Conservation (phyloP, 2,329 filamentous ascomycete genomes). For the Arthroderma uncinatum region DNA sequence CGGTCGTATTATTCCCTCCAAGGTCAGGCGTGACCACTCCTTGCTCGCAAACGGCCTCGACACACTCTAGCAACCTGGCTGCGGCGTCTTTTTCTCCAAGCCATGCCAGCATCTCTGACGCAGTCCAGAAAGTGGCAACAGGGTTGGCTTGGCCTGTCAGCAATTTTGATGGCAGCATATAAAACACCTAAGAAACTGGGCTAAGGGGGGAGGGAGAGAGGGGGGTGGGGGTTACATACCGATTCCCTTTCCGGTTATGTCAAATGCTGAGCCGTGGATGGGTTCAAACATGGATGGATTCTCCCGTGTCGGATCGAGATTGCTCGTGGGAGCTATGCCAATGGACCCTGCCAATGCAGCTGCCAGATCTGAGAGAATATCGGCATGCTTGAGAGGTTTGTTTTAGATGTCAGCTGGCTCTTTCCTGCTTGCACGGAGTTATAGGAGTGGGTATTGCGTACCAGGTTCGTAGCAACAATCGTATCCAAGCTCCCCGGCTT, state of each 20-base stretch:
- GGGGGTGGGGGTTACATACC: conserved; percentile 13
- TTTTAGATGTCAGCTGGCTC: neutral
- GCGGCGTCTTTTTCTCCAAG: conserved; percentile 50
- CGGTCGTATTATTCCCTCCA: conserved; percentile 46
- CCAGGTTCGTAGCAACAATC: conserved; percentile 44
- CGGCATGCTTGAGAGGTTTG: conserved; percentile 37
- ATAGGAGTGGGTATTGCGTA: neutral
- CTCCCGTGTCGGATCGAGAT: conserved; percentile 52
- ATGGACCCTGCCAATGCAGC: conserved; percentile 60
- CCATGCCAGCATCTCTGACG: conserved; percentile 56
- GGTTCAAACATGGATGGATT: conserved; percentile 55
- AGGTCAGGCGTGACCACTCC: conserved; percentile 50
- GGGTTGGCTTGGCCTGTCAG: conserved; percentile 41
- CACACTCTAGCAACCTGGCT: conserved; percentile 45
- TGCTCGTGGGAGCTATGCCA: conserved; percentile 59
- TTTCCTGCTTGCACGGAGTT: neutral
- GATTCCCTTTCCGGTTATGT: conserved; percentile 52
- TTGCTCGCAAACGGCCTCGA: conserved; percentile 49
- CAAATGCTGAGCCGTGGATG: conserved; percentile 53
- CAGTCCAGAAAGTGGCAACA: conserved; percentile 58
- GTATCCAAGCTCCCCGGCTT: conserved; percentile 42
- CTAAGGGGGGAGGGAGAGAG: neutral
- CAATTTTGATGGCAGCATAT: neutral
- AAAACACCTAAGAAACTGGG: neutral
- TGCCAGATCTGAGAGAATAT: conserved; percentile 60